Conservation (phyloP, 2,329 filamentous ascomycete genomes). For the Stylonectria norvegica region DNA sequence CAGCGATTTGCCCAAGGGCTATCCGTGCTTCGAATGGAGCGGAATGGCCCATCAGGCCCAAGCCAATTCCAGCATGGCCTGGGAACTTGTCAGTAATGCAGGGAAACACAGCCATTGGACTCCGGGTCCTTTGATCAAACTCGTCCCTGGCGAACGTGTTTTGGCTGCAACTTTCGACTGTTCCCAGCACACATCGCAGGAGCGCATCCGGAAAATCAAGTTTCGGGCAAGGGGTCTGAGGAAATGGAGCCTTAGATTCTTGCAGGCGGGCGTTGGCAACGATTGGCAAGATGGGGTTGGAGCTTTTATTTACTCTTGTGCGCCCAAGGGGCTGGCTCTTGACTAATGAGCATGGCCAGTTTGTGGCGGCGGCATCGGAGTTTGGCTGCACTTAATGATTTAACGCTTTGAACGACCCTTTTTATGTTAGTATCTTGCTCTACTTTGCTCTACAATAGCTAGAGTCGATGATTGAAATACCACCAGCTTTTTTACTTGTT, state of each 20-base stretch:
- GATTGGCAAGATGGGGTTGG: slow-evolving; percentile 6
- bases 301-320: slow-evolving; percentile 5
- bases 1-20: slow-evolving; percentile 4
- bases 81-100: slow-evolving; percentile 5
- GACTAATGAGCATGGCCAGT: too few species aligned
- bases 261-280: slow-evolving; percentile 6
- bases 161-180: slow-evolving; percentile 8
- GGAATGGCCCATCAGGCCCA: slow-evolving; percentile 7
- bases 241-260: slow-evolving; percentile 6
- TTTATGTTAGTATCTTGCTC: too few species aligned
- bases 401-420: too few species aligned
- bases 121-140: slow-evolving; percentile 2
- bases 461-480: too few species aligned
- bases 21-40: slow-evolving; percentile 10
- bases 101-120: slow-evolving; percentile 1
- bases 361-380: too few species aligned
- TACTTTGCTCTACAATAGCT: too few species aligned
- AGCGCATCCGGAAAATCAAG: background rate
- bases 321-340: background rate
- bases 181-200: background rate
- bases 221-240: slow-evolving; percentile 6
- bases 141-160: slow-evolving; percentile 4
- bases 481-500: too few species aligned
- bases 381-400: background rate
- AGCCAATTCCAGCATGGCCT: slow-evolving; percentile 5